Conservation (phyloP, 2,329 filamentous ascomycete genomes). For the Diplodia intermedia region DNA sequence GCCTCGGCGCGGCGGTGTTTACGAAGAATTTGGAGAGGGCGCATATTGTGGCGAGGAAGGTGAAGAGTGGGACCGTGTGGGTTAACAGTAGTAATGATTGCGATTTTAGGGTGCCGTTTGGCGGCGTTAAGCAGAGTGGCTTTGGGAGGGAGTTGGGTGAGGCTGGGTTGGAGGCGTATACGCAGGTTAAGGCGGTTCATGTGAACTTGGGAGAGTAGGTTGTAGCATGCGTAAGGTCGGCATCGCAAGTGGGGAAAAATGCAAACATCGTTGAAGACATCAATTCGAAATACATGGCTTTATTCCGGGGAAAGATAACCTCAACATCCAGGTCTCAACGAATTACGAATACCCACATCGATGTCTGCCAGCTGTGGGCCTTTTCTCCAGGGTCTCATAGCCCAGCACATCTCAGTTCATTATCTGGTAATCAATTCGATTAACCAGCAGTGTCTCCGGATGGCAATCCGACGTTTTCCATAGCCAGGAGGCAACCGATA, state of each 20-base stretch:
- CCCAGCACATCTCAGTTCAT: neutral
- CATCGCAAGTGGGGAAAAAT: too few relatives aligned
- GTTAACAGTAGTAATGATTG: constrained; percentile 54
- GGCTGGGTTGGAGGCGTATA: constrained; percentile 66
- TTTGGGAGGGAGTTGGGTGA: constrained; percentile 68
- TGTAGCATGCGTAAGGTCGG: too few relatives aligned
- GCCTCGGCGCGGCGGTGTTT: constrained; percentile 63
- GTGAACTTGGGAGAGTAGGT: constrained; percentile 51
- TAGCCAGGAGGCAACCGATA: neutral
- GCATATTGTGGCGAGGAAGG: constrained; percentile 51
- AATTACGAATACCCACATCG: too few relatives aligned
- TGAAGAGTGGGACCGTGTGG: constrained; percentile 61
- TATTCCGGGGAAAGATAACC: too few relatives aligned
- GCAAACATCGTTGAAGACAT: too few relatives aligned
- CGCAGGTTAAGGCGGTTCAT: constrained; percentile 63
- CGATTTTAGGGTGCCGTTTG: constrained; percentile 59
- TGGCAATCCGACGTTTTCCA: neutral
- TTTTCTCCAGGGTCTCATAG: neutral
- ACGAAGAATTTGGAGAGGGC: constrained; percentile 55
- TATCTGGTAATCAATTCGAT: neutral
- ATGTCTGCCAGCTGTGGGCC: neutral
- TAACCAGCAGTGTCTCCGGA: neutral
- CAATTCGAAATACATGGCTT: too few relatives aligned
- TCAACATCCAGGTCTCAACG: too few relatives aligned
- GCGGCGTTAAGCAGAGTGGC: constrained; percentile 68